Evolutionary conservation across 768 basidiomycete species (phyloP).

Genomic region (Panus rudis): DNA sequence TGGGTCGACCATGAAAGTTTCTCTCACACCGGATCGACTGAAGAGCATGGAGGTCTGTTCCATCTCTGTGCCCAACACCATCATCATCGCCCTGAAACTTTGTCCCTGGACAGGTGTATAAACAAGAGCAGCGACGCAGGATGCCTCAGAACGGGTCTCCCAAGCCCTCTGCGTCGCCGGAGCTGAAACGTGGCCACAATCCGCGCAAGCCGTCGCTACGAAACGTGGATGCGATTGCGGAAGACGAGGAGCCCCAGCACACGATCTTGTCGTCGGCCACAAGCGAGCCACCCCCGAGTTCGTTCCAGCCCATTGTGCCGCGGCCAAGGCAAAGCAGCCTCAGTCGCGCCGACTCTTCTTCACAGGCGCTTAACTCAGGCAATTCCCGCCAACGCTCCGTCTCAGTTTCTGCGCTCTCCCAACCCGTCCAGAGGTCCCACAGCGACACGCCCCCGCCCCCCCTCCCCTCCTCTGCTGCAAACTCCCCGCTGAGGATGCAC

Average conservation of each 20-base stretch:
- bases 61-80: constrained; percentile 5
- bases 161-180: constrained; percentile 7
- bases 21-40: constrained; percentile 88
- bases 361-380: constrained; percentile 14
- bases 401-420: constrained; percentile 15
- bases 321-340: constrained; percentile 10
- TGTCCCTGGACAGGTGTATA: constrained; percentile 15
- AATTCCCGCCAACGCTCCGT: constrained; percentile 15
- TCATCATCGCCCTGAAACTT: constrained; percentile 10
- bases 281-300: constrained; percentile 37
- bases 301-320: constrained; percentile 33
- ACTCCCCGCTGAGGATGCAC: constrained; percentile 1
- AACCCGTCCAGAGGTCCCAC: constrained; percentile 3
- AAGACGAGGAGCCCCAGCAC: constrained; percentile 45
- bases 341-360: constrained; percentile 6
- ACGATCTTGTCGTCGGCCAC: constrained; percentile 11
- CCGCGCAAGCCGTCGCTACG: constrained; percentile 37
- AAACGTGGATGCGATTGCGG: constrained; percentile 53
- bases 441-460: constrained; percentile 4
- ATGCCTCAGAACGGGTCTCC: constrained; percentile 3
- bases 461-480: background rate
- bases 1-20: constrained; percentile 89
- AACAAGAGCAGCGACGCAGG: constrained; percentile 10
- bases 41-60: constrained; percentile 84
- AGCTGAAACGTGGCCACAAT: constrained; percentile 13